Base-by-base conservation (phyloP, 768 basidiomycete species). In the Lentinus brumalis region DNA sequence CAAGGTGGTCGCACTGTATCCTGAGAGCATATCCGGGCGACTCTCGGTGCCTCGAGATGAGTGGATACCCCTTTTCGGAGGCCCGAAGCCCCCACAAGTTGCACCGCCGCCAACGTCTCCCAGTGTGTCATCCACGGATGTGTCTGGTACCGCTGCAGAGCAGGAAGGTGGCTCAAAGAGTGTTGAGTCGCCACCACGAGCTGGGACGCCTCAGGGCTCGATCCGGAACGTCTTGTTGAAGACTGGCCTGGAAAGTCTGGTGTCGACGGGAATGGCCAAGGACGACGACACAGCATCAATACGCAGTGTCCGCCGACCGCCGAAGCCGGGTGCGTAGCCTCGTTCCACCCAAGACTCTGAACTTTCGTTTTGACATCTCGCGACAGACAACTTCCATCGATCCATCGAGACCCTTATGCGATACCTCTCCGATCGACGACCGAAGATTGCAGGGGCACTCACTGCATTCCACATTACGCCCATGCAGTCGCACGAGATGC, bases 1-100 rank as follows among this genome's bases (percentile, higher is more conserved):
- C 0, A 94, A 95, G 69, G 92, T 99, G 3, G 82, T 98, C 21
- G 89, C 95, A 1, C 77, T 98, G 6, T 99, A 93, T 73, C 91
- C 93, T 0, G 86, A 90, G 39, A 79, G 80, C 12, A 83, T 98
- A 3, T 83, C 94, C 1, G 96, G 96, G 6, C 81, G 91, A 35
- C 74, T 98, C 8, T 79, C 86, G 5, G 83, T 89, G 0, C 83
- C 87, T 11, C 81, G 76, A 46, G 87, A 88, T 1, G 76, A 79
- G 7, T 95, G 94, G 91, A 88, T 96, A 69, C 78, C 81, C 5
- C 75, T 96, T 3, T 97, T 92, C 70, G 96, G 94, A 5, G 96
- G 96, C 2, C 87, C 85, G 18, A 72, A 74, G 15, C 61, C 57
- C 18, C 66, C 66, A 32, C 66, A 59, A 11, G 38, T 15, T 9